phyloP scores from a whole-genome alignment of 2,329 filamentous ascomycete genomes.

The Epichloe gansuensis region DNA sequence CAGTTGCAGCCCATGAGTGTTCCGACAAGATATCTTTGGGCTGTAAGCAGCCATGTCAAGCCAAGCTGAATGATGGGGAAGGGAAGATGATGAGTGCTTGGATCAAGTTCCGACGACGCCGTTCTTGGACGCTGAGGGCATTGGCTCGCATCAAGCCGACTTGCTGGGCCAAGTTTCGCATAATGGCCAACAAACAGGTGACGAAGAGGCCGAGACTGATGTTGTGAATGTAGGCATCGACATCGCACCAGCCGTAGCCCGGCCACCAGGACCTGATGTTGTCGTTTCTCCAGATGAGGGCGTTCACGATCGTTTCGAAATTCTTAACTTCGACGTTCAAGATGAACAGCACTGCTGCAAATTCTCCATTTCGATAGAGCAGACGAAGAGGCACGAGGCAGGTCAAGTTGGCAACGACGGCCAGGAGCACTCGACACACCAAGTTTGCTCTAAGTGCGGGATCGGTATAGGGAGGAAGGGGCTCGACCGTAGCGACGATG shows the following conservation, averaged over 20 bases:
- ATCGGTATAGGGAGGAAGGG: constrained; percentile 13
- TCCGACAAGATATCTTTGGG: constrained; percentile 36
- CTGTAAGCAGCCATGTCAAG: constrained; percentile 34
- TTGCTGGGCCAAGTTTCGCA: constrained; percentile 40
- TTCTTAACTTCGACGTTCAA: constrained; percentile 33
- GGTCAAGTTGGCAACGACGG: constrained; percentile 30
- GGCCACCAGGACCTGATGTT: constrained; percentile 37
- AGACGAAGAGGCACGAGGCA: constrained; percentile 40
- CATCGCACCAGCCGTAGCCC: constrained; percentile 42
- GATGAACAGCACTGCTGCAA: constrained; percentile 40
- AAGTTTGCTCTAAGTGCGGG: constrained; percentile 32
- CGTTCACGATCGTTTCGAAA: constrained; percentile 35
- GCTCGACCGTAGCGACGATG: constrained; percentile 2
- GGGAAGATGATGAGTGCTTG: constrained; percentile 44
- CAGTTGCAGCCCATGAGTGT: constrained; percentile 39
- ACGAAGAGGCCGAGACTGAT: constrained; percentile 33
- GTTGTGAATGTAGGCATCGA: constrained; percentile 37
- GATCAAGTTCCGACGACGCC: constrained; percentile 27
- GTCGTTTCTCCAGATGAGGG: constrained; percentile 41
- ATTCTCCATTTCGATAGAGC: constrained; percentile 40
- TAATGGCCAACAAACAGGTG: constrained; percentile 41
- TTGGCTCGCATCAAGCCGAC: constrained; percentile 32
- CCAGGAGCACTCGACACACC: constrained; percentile 34
- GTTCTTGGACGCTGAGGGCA: constrained; percentile 28
- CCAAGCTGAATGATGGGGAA: constrained; percentile 36